phyloP scores from a whole-genome alignment of 257 asterid species.

The Knoxia roxburghii region DNA sequence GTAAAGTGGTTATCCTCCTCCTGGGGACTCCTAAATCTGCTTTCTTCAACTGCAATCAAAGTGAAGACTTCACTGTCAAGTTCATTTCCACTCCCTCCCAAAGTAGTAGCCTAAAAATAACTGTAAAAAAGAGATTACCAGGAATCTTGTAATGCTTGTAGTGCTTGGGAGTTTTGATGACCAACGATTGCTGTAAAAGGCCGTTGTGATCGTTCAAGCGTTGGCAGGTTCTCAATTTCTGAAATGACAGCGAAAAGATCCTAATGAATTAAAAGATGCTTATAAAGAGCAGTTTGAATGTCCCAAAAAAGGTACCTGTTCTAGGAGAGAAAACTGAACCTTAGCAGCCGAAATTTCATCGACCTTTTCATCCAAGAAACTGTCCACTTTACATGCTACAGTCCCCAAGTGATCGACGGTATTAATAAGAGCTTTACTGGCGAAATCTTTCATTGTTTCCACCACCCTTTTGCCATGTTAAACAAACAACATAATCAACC shows the following conservation, averaged over 20 bases:
- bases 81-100: background rate
- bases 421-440: constrained; percentile 53
- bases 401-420: constrained; percentile 86
- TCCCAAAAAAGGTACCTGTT: constrained; percentile 42
- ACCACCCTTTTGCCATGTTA: constrained; percentile 36
- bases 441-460: constrained; percentile 57
- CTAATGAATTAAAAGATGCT: background rate
- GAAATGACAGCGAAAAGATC: background rate
- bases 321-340: constrained; percentile 42
- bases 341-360: constrained; percentile 44
- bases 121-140: constrained; percentile 32
- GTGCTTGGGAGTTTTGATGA: constrained; percentile 41
- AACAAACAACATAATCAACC: background rate
- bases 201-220: constrained; percentile 39
- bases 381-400: constrained; percentile 55
- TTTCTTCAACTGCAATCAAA: constrained; percentile 7
- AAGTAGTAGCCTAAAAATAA: background rate
- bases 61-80: background rate
- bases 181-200: constrained; percentile 34
- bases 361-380: constrained; percentile 51
- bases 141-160: constrained; percentile 42
- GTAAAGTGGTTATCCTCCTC: constrained; percentile 22
- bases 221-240: constrained; percentile 42
- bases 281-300: background rate
- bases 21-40: constrained; percentile 16